Evolutionary conservation across 331 rosid species (phyloP).

Genomic region (Phaseolus coccineus): DNA sequence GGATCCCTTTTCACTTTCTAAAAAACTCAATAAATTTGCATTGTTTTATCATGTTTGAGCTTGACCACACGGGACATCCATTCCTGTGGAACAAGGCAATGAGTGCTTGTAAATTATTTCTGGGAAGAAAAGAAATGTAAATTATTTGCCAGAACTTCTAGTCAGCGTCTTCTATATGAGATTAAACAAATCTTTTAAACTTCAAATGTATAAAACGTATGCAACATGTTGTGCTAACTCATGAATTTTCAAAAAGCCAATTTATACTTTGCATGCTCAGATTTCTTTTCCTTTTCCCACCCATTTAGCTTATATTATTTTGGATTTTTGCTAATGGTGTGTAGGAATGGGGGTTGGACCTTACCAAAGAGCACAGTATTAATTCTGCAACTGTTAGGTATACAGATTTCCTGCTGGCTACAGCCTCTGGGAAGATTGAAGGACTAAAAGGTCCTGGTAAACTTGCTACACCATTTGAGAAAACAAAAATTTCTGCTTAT

Average conservation of each 20-base stretch:
- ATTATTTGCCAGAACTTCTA: not conserved
- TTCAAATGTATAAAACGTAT: constrained; percentile 11
- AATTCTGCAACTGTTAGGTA: constrained; percentile 83
- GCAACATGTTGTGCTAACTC: constrained; percentile 34
- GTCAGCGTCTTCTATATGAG: constrained; percentile 11
- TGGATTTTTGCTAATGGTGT: constrained; percentile 41
- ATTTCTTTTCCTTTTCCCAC: constrained; percentile 14
- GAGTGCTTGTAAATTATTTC: constrained; percentile 28
- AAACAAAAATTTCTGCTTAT: constrained; percentile 95
- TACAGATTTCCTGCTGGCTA: constrained; percentile 89
- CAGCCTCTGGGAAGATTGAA: constrained; percentile 95
- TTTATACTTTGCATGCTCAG: constrained; percentile 1
- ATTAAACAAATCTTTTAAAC: constrained; percentile 25
- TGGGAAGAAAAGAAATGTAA: constrained; percentile 17
- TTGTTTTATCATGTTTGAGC: constrained; percentile 36
- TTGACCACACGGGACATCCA: not conserved
- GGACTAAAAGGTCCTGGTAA: constrained; percentile 88
- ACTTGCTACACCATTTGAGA: constrained; percentile 99
- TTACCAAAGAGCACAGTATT: constrained; percentile 60
- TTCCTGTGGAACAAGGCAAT: constrained; percentile 35
- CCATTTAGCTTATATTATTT: constrained; percentile 18
- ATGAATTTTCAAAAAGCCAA: constrained; percentile 11
- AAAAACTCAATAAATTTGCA: constrained; percentile 12
- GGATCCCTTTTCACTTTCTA: constrained; percentile 29
- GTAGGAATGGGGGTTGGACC: constrained; percentile 89